Evolutionary conservation across 176 grass and related monocot species (phyloP).

Genomic region (Musa schizocarpa): DNA sequence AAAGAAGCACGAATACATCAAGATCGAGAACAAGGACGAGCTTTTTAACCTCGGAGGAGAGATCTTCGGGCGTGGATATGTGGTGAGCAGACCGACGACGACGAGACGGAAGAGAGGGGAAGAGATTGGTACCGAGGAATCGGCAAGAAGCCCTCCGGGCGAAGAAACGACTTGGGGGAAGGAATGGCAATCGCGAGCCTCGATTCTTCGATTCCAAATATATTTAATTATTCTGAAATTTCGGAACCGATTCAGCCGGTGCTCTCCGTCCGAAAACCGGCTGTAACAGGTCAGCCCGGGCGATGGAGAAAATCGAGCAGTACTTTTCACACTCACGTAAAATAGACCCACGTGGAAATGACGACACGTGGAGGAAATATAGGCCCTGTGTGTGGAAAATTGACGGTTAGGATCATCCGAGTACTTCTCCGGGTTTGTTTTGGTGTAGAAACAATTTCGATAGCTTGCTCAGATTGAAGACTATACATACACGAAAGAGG

Average conservation of each 20-base stretch:
- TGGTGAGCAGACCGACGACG: not conserved
- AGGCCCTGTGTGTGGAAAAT: too few relatives aligned
- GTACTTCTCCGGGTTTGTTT: too few relatives aligned
- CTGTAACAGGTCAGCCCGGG: not conserved
- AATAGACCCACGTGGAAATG: accelerated
- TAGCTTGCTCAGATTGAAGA: too few relatives aligned
- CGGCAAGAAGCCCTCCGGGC: not conserved
- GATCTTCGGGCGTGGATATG: not conserved
- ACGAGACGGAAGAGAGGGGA: not conserved
- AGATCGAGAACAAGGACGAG: too few relatives aligned
- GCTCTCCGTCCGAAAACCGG: not conserved
- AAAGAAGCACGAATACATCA: too few relatives aligned
- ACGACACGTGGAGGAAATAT: too few relatives aligned
- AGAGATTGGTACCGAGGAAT: not conserved
- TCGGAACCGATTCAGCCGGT: not conserved
- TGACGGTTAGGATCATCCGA: too few relatives aligned
- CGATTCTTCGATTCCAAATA: not conserved
- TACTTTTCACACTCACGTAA: too few relatives aligned
- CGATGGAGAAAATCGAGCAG: not conserved
- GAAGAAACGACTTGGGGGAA: not conserved
- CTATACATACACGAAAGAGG: too few relatives aligned
- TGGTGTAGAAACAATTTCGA: too few relatives aligned
- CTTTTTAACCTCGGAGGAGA: not conserved
- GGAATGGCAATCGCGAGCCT: not conserved
- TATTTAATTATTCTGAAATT: not conserved